Base-by-base conservation (phyloP, 1,284 basidiomycete genomes). In the Hypsizygus ulmarius region DNA sequence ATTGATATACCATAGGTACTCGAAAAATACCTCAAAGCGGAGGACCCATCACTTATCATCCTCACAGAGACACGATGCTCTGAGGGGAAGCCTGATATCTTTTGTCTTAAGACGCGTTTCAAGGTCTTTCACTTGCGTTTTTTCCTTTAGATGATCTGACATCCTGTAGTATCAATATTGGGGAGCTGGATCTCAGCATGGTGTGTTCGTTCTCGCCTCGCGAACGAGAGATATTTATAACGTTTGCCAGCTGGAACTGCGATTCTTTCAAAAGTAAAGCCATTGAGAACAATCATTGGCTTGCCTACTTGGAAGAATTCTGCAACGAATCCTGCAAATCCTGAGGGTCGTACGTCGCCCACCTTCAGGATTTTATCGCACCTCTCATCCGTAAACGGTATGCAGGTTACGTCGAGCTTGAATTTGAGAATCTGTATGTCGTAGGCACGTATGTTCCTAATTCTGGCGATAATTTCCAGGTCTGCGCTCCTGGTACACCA, bases 391-490 rank as follows among this genome's bases (percentile, higher is more conserved):
- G 10, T 14, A 14, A n/a, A 9, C 14, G 6, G 8, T n/a, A 21
- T 21, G 4, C 25, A 39, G 36, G 43, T 12, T 45, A 39, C 12
- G 29, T 38, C 10, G 18, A 38, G 32, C n/a, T 45, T 18, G 43
- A 45, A 29, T 45, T 45, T 25, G 43, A 38, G n/a, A 27, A 45
- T 14, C 4, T 45, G 5, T 45, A 29, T 25, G 16, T 45, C 11
- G 34, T 45, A 11, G 43, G 43, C 10, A 45, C 43, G 11, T 45
- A 45, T 18, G 43, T 29, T 29, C 43, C 43, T 15, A 45, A 45
- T 18, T 45, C 43, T 14, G 43, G 43, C 14, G 43, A 45, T 6
- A 19, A 29, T 10, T 21, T 45, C 2, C 36, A 45, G 43, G 34
- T 45, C 14, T 19, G 21, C 10, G 15, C 8, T 3, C 28, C 25